Percentiles rank a stretch among this genome's conserved stretches.
Conservation (phyloP, 306 rosid species). For the Castanospermum australe region DNA sequence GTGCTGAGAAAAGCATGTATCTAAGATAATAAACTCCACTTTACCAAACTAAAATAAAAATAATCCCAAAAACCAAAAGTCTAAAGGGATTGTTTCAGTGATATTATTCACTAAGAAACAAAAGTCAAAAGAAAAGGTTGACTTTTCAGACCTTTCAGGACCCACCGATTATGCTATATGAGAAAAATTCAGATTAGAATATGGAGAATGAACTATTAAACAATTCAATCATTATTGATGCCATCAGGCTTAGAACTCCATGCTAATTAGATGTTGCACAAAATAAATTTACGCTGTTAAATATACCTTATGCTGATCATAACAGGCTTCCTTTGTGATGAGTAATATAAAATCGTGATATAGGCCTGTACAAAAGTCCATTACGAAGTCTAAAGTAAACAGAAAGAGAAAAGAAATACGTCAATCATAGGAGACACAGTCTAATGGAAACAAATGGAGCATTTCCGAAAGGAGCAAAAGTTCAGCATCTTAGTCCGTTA, state of each 20-base stretch:
- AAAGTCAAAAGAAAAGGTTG: background rate
- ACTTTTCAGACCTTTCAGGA: no score
- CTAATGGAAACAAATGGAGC: background rate
- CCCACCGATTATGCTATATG: background rate
- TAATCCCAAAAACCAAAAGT: background rate
- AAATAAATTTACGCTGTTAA: background rate
- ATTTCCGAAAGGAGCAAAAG: background rate
- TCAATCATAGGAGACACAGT: background rate
- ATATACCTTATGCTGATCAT: background rate
- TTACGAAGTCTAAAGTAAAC: background rate
- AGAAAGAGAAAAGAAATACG: background rate
- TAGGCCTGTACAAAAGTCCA: background rate
- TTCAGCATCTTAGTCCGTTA: background rate
- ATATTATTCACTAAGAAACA: background rate
- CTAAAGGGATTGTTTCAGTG: background rate
- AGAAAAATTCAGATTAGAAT: background rate
- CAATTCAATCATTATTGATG: slow-evolving; percentile 17
- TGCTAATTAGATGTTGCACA: background rate
- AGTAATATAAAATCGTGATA: background rate
- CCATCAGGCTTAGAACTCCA: background rate
- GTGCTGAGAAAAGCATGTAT: no score
- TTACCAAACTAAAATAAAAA: background rate
- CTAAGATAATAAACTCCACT: background rate
- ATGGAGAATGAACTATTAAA: background rate
- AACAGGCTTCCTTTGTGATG: background rate